A percentile compares a stretch with the other conserved stretches of the same genome.
Conservation (phyloP, 768 basidiomycete species). For the Rubroboletus pulcherrimus region DNA sequence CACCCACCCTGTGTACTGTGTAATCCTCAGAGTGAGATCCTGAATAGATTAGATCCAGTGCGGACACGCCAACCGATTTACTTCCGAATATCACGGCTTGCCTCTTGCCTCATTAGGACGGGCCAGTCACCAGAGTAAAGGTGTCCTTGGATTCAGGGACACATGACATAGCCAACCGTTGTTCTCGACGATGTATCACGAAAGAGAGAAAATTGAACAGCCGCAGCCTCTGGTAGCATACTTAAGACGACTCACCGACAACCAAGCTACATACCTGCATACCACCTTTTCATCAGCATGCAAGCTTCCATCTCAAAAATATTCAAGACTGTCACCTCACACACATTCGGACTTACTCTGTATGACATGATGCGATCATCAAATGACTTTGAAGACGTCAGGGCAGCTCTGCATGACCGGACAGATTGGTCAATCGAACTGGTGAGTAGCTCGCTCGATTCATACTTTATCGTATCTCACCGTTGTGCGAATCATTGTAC, state of each 20-base stretch:
- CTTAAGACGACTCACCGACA: neutral
- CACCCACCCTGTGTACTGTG: no score
- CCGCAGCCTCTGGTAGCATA: neutral
- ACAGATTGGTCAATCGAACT: slow-evolving; percentile 22
- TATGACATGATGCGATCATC: slow-evolving; percentile 18
- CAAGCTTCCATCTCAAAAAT: neutral
- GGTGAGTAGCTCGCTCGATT: slow-evolving; percentile 1
- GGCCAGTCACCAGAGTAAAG: no score
- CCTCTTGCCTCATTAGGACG: no score
- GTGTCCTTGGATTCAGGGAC: no score
- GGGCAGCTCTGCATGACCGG: slow-evolving; percentile 9
- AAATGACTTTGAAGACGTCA: slow-evolving; percentile 23
- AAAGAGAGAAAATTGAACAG: neutral
- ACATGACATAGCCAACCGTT: neutral
- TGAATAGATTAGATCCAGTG: neutral
- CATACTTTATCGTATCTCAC: neutral
- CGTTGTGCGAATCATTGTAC: neutral
- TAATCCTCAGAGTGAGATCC: neutral
- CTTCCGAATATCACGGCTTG: no score
- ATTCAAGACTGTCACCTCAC: neutral
- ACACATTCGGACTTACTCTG: slow-evolving; percentile 10
- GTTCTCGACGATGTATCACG: neutral
- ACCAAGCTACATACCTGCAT: neutral
- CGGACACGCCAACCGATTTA: neutral
- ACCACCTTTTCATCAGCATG: slow-evolving; percentile 1